Base-by-base conservation (phyloP, 768 basidiomycete species). In the Gautieria morchelliformis region DNA sequence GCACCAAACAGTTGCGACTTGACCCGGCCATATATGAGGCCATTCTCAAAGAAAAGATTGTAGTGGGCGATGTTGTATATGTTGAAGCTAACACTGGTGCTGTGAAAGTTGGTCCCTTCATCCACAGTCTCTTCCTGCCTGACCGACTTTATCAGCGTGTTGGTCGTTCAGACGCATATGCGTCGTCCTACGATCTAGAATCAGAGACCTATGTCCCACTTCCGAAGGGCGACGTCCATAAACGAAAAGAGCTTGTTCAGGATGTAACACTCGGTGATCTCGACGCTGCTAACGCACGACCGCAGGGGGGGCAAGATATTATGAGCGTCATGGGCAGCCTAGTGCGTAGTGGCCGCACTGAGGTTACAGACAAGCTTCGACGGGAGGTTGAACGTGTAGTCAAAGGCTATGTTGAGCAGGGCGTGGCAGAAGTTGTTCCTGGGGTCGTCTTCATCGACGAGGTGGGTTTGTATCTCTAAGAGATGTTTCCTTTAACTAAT, bases 371-470 rank as follows among this genome's bases (percentile, higher is more conserved):
- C 66, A 98, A 99, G 70, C 77, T 99, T 52, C 77, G 95, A 56
- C 78, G 84, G 61, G 95, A 99, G 71, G 94, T 98, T 55, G 95
- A 98, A 78, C 94, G 94, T 69, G 90, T 97, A 35, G 96, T 98
- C 39, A 89, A 96, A 71, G 82, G 89, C 37, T 97, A 98, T 68
- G 95, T 98, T 37, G 95, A 98, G 66, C 94, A 98, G 69, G 95
- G 95, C 33, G 93, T 98, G 3, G 96, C 96, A 11, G 96, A 99
- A 72, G 84, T 98, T 22, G 88, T 99, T 1, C 96, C 96, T 9
- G 96, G 96, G 4, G 95, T 99, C 4, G 85, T 98, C 14, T 99
- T 99, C 71, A 94, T 99, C 60, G 96, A 98, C 68, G 96, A 99
- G 82, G 95, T 96, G 63, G 58, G 79, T 17, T 30, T 51, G 35